A percentile compares a stretch with the other conserved stretches of the same genome.
Conservation (phyloP, 257 asterid genomes). For the Solanum piurae region DNA sequence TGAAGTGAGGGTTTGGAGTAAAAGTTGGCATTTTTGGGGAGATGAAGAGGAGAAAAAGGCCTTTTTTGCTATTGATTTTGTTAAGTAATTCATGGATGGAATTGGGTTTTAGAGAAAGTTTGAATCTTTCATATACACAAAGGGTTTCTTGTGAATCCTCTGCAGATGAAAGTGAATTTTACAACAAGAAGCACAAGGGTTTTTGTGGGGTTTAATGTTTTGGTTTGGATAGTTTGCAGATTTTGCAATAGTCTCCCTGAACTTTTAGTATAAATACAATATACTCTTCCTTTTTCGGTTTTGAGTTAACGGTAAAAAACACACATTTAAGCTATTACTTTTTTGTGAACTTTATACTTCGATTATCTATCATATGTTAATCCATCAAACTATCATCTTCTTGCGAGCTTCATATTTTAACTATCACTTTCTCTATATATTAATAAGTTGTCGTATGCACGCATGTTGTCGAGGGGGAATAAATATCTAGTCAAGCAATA, state of each 20-base stretch:
- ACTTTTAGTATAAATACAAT: neutral
- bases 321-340: too few species aligned
- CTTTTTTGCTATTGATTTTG: slow-evolving; percentile 23
- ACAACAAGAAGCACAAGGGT: neutral
- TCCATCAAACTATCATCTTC: neutral
- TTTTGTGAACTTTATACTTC: too few species aligned
- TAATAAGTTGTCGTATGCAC: too few species aligned
- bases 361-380: neutral
- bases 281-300: too few species aligned
- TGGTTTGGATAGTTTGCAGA: neutral
- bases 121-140: neutral
- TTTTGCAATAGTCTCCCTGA: neutral
- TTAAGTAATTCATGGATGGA: slow-evolving; percentile 39
- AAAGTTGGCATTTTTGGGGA: slow-evolving; percentile 5
- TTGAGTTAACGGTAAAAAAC: too few species aligned
- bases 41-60: slow-evolving; percentile 8
- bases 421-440: too few species aligned
- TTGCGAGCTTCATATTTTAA: neutral
- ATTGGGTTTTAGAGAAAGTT: neutral
- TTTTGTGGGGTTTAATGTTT: neutral
- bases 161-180: neutral
- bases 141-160: neutral
- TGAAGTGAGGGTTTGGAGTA: slow-evolving; percentile 13
- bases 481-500: too few species aligned
- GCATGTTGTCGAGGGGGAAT: neutral